Evolutionary conservation across 805 yeast species (phyloP).

Genomic region (Sporopachydermia lactativora): DNA sequence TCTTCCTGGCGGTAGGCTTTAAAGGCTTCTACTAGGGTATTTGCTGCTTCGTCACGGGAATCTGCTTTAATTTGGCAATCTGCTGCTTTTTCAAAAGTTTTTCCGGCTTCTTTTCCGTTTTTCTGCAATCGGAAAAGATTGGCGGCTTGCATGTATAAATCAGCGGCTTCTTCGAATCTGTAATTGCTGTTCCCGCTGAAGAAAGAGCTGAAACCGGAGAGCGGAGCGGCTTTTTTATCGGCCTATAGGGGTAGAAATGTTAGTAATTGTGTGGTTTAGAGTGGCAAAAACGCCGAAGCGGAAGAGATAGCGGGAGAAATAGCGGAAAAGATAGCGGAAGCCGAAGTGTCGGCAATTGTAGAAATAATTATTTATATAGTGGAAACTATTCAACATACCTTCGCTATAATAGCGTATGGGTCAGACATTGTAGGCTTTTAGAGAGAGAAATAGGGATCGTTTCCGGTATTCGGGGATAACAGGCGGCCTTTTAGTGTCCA

Average conservation of each 20-base stretch:
- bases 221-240: slow-evolving; percentile 52
- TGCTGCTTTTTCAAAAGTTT: slow-evolving; percentile 77
- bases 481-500: too few species aligned
- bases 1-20: slow-evolving; percentile 68
- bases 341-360: too few species aligned
- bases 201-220: slow-evolving; percentile 55
- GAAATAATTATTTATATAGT: too few species aligned
- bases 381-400: too few species aligned
- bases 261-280: neutral
- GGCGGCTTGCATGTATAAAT: slow-evolving; percentile 85
- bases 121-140: slow-evolving; percentile 69
- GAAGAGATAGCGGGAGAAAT: too few species aligned
- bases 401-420: slow-evolving; percentile 14
- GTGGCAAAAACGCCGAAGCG: neutral
- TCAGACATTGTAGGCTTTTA: slow-evolving; percentile 10
- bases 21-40: slow-evolving; percentile 78
- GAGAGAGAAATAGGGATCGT: too few species aligned
- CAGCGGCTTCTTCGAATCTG: slow-evolving; percentile 85
- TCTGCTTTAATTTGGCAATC: slow-evolving; percentile 60
- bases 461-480: too few species aligned
- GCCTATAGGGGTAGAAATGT: slow-evolving; percentile 37
- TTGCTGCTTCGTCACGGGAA: slow-evolving; percentile 83
- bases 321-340: too few species aligned
- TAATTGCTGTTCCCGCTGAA: slow-evolving; percentile 50
- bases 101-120: slow-evolving; percentile 58